These are phyloP conservation scores for Chlorella sp. DNA, from an alignment of 139 green algal species.

Conservation along the genomic window DNA sequence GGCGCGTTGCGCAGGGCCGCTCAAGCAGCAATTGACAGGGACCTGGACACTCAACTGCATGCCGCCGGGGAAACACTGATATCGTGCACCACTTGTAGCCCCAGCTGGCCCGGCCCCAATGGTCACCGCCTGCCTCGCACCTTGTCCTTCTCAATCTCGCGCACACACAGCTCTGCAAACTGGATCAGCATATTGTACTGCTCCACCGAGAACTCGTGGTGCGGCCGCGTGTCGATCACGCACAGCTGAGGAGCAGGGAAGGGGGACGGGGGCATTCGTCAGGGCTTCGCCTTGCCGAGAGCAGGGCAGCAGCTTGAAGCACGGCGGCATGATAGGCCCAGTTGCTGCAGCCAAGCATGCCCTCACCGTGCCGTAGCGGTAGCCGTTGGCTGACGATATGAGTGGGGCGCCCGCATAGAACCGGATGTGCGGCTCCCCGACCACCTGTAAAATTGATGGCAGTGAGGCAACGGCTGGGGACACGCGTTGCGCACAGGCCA, in stretches of 20 bases:
- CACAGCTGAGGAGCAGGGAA: conserved; percentile 39
- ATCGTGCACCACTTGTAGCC: no score
- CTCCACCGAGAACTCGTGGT: conserved; percentile 71
- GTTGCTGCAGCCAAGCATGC: not conserved
- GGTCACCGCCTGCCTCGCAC: not conserved
- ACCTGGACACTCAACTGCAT: no score
- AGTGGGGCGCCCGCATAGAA: conserved; percentile 36
- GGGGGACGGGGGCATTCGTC: not conserved
- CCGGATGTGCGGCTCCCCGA: conserved; percentile 46
- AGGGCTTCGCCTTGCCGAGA: not conserved
- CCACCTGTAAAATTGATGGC: no score
- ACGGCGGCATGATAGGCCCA: not conserved
- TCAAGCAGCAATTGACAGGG: not conserved
- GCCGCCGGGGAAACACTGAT: no score
- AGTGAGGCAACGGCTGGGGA: no score
- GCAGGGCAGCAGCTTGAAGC: no score
- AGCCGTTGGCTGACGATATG: conserved; percentile 62
- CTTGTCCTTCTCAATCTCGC: conserved; percentile 87
- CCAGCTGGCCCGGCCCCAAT: no score
- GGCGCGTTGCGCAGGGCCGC: not conserved
- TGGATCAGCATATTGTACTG: conserved; percentile 76
- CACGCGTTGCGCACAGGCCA: no score
- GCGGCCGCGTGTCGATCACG: conserved; percentile 80
- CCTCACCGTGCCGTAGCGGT: conserved; percentile 69
- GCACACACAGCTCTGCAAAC: conserved; percentile 85